phyloP scores from a whole-genome alignment of 1,284 basidiomycete species.

The Ganoderma resinaceum region DNA sequence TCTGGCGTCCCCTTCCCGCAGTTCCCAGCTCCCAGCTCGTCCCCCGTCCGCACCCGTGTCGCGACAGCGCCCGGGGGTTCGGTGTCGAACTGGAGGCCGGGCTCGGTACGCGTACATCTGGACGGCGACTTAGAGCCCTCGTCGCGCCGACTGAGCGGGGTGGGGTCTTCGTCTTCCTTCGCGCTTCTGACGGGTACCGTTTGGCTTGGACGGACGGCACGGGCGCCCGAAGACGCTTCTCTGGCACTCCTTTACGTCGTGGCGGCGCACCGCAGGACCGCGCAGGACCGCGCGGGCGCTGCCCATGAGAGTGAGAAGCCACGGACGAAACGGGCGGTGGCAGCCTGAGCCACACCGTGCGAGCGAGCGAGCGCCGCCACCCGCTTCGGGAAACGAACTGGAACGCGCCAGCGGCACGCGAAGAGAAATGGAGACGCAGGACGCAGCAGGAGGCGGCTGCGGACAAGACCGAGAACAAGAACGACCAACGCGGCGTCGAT shows the following conservation, averaged over 20 bases:
- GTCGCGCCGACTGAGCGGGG: conserved; percentile 11
- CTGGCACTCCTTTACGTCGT: conserved; percentile 22
- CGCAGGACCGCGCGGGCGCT: conserved; percentile 1
- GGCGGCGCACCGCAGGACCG: conserved; percentile 15
- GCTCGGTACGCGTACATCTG: conserved; percentile 3
- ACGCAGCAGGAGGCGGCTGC: too few relatives aligned
- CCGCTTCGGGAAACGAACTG: conserved; percentile 11
- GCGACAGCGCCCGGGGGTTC: not conserved
- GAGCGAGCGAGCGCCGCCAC: conserved; percentile 11
- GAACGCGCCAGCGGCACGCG: not conserved
- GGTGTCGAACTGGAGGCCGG: not conserved
- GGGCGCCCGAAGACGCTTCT: conserved; percentile 22
- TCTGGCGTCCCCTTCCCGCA: not conserved
- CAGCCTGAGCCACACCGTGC: conserved; percentile 23
- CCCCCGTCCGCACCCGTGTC: not conserved
- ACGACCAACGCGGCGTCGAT: not conserved
- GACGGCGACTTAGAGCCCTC: not conserved
- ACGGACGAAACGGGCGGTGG: conserved; percentile 7
- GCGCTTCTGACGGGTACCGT: conserved; percentile 1
- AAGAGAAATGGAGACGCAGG: conserved; percentile 4
- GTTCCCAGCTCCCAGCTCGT: not conserved
- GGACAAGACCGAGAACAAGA: not conserved
- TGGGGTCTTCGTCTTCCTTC: not conserved
- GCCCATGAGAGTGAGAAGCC: conserved; percentile 18
- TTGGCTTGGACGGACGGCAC: conserved; percentile 16